phyloP scores from a whole-genome alignment of 1,284 basidiomycete species.

The Clitocybe nebularis region DNA sequence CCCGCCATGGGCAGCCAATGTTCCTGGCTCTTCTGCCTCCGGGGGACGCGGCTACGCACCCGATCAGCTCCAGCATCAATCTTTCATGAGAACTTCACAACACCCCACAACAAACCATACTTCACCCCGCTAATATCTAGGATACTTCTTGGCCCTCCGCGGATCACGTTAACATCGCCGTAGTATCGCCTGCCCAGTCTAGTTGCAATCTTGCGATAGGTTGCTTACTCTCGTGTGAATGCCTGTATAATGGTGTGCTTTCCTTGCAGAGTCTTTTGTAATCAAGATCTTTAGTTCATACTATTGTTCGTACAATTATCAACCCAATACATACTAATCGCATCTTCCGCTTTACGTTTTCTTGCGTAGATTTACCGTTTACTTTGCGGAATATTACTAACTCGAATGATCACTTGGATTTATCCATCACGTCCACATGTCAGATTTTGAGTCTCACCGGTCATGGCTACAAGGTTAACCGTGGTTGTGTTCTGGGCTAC shows the following conservation, averaged over 20 bases:
- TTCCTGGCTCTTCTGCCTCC: conserved; percentile 20
- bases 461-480: no score
- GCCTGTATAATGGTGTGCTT: conserved; percentile 18
- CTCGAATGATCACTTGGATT: no score
- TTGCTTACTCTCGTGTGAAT: conserved; percentile 4
- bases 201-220: neutral
- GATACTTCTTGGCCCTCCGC: neutral
- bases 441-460: no score
- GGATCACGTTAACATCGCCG: conserved; percentile 3
- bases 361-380: no score
- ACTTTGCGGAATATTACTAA: no score
- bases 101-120: conserved; percentile 23
- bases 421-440: no score
- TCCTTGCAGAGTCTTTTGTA: conserved; percentile 9
- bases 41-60: conserved; percentile 34
- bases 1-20: conserved; percentile 44
- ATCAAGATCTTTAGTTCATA: conserved; percentile 7
- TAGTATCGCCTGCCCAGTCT: conserved; percentile 2
- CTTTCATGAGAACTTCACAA: conserved; percentile 54
- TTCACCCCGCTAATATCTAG: conserved; percentile 25
- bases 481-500: no score
- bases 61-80: conserved; percentile 51
- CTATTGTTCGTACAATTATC: neutral
- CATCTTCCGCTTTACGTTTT: no score
- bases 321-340: no score